Evolutionary conservation across 139 green algal genomes (phyloP), one percentile per base, ranked within the genome.

Genomic region (Dunaliella sp.): DNA sequence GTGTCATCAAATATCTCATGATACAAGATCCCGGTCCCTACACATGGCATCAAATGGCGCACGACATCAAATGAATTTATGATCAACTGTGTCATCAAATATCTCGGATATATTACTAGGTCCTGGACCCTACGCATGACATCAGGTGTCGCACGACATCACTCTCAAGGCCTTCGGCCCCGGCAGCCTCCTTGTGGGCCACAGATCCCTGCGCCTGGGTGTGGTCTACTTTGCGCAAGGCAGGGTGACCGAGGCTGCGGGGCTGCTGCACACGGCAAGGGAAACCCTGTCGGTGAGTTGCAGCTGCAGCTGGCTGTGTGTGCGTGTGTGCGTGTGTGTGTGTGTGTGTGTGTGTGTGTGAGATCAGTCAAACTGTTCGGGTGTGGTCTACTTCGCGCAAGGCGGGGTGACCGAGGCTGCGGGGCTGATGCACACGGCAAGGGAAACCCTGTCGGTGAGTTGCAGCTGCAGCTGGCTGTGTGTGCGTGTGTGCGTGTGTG

Each of bases 181-280:
- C 31, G 38, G 22, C 35, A 82, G 86, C 76, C 36, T 86, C 1
- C 88, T 93, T 0, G 89, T 87, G 1, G 90, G 48, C 1, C 90
- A 93, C 87, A 72, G 90, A 2, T 87, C 88, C 65, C 87, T 93
- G 86, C 84, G 90, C 21, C 90, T 93, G 80, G 90, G 86, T 0
- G 86, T 88, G 26, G 87, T 80, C 12, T 30, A 26, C 35, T 87
- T 90, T 77, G 85, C 36, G 0, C 82, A 88, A 76, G 86, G 87
- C 58, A 85, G 83, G 37, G 25, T 88, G 76, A 36, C 75, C 59
- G 89, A 90, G 28, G 87, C 89, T 24, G 80, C 83, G 31, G 82
- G 85, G 30, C 77, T 92, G 84, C 87, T 92, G 76, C 87, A 86
- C 1, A 77, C 85, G 36, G 85, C 87, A 30, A 76, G 75, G 12